Percentiles rank a stretch among this genome's conserved stretches.
Conservation (phyloP, 1,139 yeast species). For the Candida neerlandica region DNA sequence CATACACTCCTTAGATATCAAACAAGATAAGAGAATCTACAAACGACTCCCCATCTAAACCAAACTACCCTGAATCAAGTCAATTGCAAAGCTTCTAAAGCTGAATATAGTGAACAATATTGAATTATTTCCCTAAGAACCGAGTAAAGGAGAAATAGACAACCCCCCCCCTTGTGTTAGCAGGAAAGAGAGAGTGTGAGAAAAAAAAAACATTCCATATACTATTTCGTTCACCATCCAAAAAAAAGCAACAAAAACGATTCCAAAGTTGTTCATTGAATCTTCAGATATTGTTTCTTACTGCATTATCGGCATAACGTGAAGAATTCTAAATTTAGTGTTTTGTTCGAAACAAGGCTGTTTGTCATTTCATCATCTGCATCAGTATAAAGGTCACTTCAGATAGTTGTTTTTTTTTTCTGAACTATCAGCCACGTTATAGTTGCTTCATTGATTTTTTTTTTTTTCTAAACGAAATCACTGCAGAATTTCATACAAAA, state of each 20-base stretch:
- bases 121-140: background rate
- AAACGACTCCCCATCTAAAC: background rate
- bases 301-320: background rate
- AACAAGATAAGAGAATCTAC: background rate
- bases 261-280: background rate
- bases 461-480: conserved; percentile 1
- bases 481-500: background rate
- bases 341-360: background rate
- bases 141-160: background rate
- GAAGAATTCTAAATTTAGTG: background rate
- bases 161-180: background rate
- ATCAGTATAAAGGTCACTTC: background rate
- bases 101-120: background rate
- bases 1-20: background rate
- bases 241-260: background rate
- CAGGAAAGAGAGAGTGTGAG: background rate
- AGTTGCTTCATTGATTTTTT: conserved; percentile 6
- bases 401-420: background rate
- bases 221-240: background rate
- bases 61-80: background rate
- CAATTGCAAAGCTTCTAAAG: background rate
- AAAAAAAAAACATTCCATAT: background rate
- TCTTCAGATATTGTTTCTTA: background rate
- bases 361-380: background rate
- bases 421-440: conserved; percentile 6